Evolutionary conservation across 169 alveolate genomes (phyloP).

Genomic region (Eimeria acervulina): DNA sequence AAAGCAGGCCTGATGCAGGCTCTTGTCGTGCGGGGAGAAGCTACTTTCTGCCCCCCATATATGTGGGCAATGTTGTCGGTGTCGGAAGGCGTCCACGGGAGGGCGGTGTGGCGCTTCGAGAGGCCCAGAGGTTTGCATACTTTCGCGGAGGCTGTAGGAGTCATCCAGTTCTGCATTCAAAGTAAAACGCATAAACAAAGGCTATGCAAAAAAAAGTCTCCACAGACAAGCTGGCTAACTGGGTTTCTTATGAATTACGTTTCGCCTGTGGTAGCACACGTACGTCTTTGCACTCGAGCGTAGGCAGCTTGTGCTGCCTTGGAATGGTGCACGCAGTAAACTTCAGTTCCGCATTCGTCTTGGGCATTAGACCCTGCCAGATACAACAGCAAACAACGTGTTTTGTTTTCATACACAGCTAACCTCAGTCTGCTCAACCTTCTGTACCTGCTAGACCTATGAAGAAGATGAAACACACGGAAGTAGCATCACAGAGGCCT

Average conservation of each 20-base stretch:
- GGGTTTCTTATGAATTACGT: neutral
- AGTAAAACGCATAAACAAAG: neutral
- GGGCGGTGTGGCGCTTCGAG: slow-evolving; percentile 29
- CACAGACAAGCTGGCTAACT: too few species aligned
- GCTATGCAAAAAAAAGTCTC: neutral
- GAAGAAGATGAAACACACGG: neutral
- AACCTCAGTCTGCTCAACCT: neutral
- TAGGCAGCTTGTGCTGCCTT: neutral
- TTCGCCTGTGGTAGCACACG: neutral
- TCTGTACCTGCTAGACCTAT: neutral
- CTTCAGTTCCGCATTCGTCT: slow-evolving; percentile 23
- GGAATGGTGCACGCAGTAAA: neutral
- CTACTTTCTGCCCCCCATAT: neutral
- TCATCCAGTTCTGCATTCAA: slow-evolving; percentile 38
- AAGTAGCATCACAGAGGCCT: neutral
- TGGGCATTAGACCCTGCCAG: slow-evolving; percentile 68
- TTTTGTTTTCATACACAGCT: neutral
- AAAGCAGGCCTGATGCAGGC: slow-evolving; percentile 71
- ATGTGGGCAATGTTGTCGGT: slow-evolving; percentile 39
- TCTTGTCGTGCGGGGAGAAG: slow-evolving; percentile 48
- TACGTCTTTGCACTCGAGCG: slow-evolving; percentile 70
- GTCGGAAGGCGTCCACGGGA: slow-evolving; percentile 43
- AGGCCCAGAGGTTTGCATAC: slow-evolving; percentile 63
- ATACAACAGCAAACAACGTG: neutral
- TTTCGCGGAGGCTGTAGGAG: slow-evolving; percentile 53